Base-by-base conservation (phyloP, 768 basidiomycete species). In the Mycena polygramma region DNA sequence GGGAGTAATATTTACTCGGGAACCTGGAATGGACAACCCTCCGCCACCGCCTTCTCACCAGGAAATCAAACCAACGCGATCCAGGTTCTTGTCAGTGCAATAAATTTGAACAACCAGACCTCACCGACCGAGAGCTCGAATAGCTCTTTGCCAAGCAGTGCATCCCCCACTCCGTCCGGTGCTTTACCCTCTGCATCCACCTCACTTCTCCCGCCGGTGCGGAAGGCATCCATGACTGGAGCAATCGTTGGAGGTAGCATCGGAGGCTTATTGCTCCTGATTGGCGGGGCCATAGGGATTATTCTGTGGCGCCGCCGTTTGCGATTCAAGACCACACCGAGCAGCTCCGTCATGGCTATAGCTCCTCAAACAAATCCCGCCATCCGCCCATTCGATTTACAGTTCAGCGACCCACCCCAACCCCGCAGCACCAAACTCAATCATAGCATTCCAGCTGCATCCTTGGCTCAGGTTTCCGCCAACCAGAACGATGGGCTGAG, bases 1-100 rank as follows among this genome's bases (percentile, higher is more conserved):
- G 43, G 15, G 20, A 57, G 37, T 35, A 68, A 68, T 51, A 63
- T 72, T 8, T 72, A 72, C 53, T 41, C 35, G 17, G 49, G 46
- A 26, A 68, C 70, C 22, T 72, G 49, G 49, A 51, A 51, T 48
- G 39, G 39, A 13, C 39, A n/a, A n/a, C n/a, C n/a, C n/a, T n/a
- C n/a, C 39, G 39, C 39, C 39, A 39, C 13, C 39, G 13, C 13
- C 39, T 39, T 39, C 13, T 57, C 55, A 6, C 20, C 55, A 13
- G 36, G 8, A 2, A 57, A 57, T 41, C 55, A 57, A 41, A 57
- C 55, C 9, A 41, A 22, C 11, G 55, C 55, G 3, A 57, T 57
- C 36, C 55, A 57, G 39, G 55, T 13, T 24, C 55, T 57, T 19
- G 41, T 57, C 2, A 41, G 55, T 19, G 36, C 22, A 14, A 41